phyloP scores from a whole-genome alignment of 140 eudicot species.

The Stevia rebaudiana region DNA sequence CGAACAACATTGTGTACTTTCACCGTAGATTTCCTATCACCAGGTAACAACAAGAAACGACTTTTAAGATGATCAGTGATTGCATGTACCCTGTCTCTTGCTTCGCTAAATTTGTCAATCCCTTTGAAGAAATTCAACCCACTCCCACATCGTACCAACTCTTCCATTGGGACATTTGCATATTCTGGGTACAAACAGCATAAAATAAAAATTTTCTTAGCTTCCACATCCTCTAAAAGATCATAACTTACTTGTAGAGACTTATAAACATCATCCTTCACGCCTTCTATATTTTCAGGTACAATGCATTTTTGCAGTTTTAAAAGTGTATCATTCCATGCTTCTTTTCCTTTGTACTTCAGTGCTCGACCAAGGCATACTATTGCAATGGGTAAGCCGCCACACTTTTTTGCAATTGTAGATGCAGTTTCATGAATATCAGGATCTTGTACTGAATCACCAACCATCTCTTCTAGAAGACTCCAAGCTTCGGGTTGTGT shows the following conservation, averaged over 20 bases:
- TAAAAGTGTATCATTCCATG: slow-evolving; percentile 31
- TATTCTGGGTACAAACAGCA: slow-evolving; percentile 40
- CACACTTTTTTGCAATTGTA: slow-evolving; percentile 33
- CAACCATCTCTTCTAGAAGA: slow-evolving; percentile 39
- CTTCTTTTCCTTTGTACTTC: slow-evolving; percentile 24
- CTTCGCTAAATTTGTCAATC: slow-evolving; percentile 5
- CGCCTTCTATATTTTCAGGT: slow-evolving; percentile 27
- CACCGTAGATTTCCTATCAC: slow-evolving; percentile 33
- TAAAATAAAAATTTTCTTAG: slow-evolving; percentile 31
- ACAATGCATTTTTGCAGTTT: slow-evolving; percentile 24
- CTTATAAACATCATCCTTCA: slow-evolving; percentile 31
- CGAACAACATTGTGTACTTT: slow-evolving; percentile 42
- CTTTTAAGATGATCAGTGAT: slow-evolving; percentile 29
- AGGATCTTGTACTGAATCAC: slow-evolving; percentile 20
- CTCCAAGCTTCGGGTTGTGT: slow-evolving; percentile 30
- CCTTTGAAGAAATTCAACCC: slow-evolving; percentile 27
- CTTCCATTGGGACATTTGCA: slow-evolving; percentile 38
- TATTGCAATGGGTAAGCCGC: slow-evolving; percentile 45
- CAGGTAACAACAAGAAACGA: slow-evolving; percentile 22
- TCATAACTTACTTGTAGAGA: slow-evolving; percentile 37
- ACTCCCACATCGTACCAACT: slow-evolving; percentile 30
- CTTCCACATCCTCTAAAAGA: slow-evolving; percentile 32
- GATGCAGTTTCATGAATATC: slow-evolving; percentile 21
- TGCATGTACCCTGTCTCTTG: slow-evolving; percentile 30
- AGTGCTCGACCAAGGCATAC: slow-evolving; percentile 43